phyloP scores from a whole-genome alignment of 129 eudicot genomes.

The Silybum marianum region DNA sequence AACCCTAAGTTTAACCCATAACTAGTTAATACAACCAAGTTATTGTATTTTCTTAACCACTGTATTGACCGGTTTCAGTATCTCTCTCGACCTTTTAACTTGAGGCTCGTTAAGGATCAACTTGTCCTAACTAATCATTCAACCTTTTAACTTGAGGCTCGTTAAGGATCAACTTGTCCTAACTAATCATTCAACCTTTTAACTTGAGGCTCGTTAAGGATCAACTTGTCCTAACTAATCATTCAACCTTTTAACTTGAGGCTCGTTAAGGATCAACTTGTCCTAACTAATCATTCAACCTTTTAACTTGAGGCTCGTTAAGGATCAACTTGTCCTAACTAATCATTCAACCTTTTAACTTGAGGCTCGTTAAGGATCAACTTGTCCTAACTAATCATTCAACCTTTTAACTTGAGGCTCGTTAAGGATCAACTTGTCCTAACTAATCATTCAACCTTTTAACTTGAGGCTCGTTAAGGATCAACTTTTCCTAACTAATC shows the following conservation, averaged over 20 bases:
- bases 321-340: not conserved
- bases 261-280: not conserved
- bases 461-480: not conserved
- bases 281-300: not conserved
- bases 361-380: not conserved
- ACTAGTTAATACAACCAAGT: no score
- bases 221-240: not conserved
- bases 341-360: not conserved
- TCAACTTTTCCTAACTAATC: not conserved
- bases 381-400: not conserved
- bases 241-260: not conserved
- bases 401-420: not conserved
- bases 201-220: not conserved
- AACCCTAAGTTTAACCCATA: not conserved
- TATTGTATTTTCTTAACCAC: no score
- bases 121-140: not conserved
- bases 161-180: not conserved
- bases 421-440: not conserved
- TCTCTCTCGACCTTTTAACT: not conserved
- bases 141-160: not conserved
- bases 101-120: not conserved
- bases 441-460: not conserved
- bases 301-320: not conserved
- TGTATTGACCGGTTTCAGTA: not conserved
- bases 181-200: not conserved